Percentiles rank a stretch among this genome's conserved stretches.
Conservation (phyloP, 352 stramenopile species). For the Pythium coloratum region DNA sequence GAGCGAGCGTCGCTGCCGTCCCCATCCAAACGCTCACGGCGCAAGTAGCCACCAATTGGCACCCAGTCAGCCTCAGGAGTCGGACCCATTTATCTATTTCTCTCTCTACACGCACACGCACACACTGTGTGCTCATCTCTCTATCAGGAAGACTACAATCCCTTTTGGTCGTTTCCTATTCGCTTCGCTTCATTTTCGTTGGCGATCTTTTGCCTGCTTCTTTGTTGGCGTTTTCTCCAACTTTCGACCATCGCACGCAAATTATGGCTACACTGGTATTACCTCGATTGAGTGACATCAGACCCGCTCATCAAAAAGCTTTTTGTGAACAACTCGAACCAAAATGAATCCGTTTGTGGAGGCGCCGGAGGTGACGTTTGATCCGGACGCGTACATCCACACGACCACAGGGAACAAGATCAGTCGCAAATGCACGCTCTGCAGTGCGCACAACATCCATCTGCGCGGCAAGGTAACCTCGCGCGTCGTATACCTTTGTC, state of each 20-base stretch:
- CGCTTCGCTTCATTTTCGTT: neutral
- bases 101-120: neutral
- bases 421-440: slow-evolving; percentile 39
- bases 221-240: slow-evolving; percentile 4
- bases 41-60: neutral
- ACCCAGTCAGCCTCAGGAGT: too few relatives aligned
- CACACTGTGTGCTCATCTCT: neutral
- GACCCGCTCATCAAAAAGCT: neutral
- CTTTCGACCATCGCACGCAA: neutral
- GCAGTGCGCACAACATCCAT: slow-evolving; percentile 49
- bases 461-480: slow-evolving; percentile 60
- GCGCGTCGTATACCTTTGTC: neutral
- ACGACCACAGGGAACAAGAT: slow-evolving; percentile 46
- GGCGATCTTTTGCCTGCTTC: neutral
- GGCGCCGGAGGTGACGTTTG: slow-evolving; percentile 28
- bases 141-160: neutral
- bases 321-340: neutral
- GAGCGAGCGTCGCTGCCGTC: slow-evolving; percentile 43
- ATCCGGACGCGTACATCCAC: slow-evolving; percentile 38
- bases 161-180: neutral
- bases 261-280: neutral
- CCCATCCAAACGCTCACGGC: slow-evolving; percentile 56
- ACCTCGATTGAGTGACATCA: neutral
- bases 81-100: neutral
- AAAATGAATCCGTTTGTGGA: slow-evolving; percentile 40